These are phyloP conservation scores for Tuber indicum DNA, from an alignment of 495 filamentous ascomycete genomes.

Conservation along the genomic window DNA sequence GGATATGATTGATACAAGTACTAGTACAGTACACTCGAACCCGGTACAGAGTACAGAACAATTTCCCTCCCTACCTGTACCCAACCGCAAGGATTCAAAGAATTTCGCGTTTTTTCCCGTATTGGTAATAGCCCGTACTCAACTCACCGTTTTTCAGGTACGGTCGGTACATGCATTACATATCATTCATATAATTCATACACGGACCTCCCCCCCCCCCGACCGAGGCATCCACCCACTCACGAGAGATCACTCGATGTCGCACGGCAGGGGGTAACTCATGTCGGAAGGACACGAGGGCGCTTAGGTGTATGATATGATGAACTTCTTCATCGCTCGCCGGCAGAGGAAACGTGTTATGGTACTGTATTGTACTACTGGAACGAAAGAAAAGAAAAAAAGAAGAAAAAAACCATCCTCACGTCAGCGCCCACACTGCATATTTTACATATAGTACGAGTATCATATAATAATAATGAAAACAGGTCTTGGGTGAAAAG, in stretches of 20 bases:
- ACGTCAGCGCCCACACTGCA: neutral
- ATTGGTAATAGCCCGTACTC: too few relatives aligned
- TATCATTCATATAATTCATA: too few relatives aligned
- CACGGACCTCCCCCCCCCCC: too few relatives aligned
- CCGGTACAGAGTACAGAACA: too few relatives aligned
- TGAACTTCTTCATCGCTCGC: neutral
- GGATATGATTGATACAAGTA: neutral
- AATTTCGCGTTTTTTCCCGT: too few relatives aligned
- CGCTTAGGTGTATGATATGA: neutral
- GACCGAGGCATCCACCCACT: neutral
- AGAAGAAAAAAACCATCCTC: too few relatives aligned
- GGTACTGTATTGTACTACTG: neutral
- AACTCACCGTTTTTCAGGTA: too few relatives aligned
- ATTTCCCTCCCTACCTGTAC: too few relatives aligned
- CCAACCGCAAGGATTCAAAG: too few relatives aligned
- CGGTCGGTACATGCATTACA: too few relatives aligned
- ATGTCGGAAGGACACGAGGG: neutral
- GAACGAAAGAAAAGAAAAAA: neutral
- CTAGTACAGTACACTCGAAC: neutral
- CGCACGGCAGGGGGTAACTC: neutral
- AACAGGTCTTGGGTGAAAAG: neutral
- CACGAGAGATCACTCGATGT: neutral
- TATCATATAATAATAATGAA: too few relatives aligned
- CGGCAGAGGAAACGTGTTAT: neutral
- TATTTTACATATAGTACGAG: neutral